Evolutionary conservation across 1,139 yeast genomes (phyloP), one percentile per base, ranked within the genome.

Genomic region (Groenewaldozyma auringiensis): DNA sequence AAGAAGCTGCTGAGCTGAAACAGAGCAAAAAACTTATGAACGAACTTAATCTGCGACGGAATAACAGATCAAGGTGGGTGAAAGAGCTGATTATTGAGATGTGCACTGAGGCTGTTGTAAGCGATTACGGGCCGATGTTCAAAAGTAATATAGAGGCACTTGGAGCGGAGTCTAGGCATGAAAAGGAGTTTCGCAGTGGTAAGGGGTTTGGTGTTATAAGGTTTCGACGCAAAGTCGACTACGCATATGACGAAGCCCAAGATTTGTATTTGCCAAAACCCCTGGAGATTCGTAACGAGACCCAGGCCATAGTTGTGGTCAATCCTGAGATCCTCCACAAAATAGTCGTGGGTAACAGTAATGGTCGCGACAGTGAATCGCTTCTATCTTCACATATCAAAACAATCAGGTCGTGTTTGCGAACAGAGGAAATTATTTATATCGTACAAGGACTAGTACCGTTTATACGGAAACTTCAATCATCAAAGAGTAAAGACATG

Each of bases 381-480:
- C 9, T 16, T 4, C 25, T 41, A 4, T 21, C 40, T 27, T 11
- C 16, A 6, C 59, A 54, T 34, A 21, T 54, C 13, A 45, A 37
- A 3, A 34, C 22, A 11, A 43, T 55, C 8, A 39, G 41, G 21
- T n/a, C 18, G 6, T 11, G 29, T 3, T 42, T 51, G 18, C 49
- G 45, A 3, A 27, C 35, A 2, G 32, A 49, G 18, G 38, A 40
- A 4, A 50, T 56, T 20, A 38, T 56, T 6, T 59, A 57, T 42
- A 37, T 59, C 32, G 46, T 59, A 4, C 54, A 55, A 43, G 63
- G 63, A 11, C 45, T 56, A 13, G 52, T 50, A 3, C 41, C 39
- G 22, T 21, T 45, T 20, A 16, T 52, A 31, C 49, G 52, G 20
- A 53, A 53, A 39, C 38, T 44, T 3, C 53, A 47, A 13, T 49